A percentile compares a stretch with the other conserved stretches of the same genome.
Conservation (phyloP, 768 basidiomycete genomes). For the Tephrocybe sp. region DNA sequence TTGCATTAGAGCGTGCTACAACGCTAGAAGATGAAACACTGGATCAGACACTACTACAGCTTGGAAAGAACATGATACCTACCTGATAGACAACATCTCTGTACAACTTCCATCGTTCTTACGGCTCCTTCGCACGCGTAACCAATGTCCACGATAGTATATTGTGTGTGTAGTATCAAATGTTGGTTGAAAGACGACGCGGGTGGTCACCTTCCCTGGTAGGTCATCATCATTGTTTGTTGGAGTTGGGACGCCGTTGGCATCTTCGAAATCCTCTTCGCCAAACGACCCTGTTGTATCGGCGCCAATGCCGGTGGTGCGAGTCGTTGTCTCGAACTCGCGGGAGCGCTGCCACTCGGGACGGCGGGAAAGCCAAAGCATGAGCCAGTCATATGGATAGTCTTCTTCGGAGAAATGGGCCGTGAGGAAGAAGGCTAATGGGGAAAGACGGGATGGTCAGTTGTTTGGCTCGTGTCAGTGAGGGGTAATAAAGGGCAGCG, state of each 20-base stretch:
- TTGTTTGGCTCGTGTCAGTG: slow-evolving; percentile 20
- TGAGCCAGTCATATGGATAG: slow-evolving; percentile 88
- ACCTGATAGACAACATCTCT: slow-evolving; percentile 79
- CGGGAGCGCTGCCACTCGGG: slow-evolving; percentile 87
- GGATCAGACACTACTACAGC: slow-evolving; percentile 8
- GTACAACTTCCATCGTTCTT: slow-evolving; percentile 68
- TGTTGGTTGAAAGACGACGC: slow-evolving; percentile 86
- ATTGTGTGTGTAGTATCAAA: slow-evolving; percentile 88
- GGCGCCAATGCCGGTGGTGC: slow-evolving; percentile 61
- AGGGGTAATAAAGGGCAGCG: slow-evolving; percentile 13
- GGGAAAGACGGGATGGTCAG: slow-evolving; percentile 19
- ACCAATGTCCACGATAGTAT: slow-evolving; percentile 82
- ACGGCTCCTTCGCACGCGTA: slow-evolving; percentile 67
- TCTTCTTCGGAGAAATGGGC: slow-evolving; percentile 91
- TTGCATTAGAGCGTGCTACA: slow-evolving; percentile 77
- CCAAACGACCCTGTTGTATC: slow-evolving; percentile 57
- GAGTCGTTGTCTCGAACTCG: slow-evolving; percentile 86
- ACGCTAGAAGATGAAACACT: slow-evolving; percentile 43
- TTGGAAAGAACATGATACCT: slow-evolving; percentile 9
- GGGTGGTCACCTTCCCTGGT: slow-evolving; percentile 68
- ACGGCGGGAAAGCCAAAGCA: slow-evolving; percentile 84
- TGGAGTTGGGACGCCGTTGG: slow-evolving; percentile 19
- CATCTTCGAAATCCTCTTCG: slow-evolving; percentile 46
- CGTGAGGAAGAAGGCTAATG: slow-evolving; percentile 79
- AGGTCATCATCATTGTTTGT: slow-evolving; percentile 34